Base-by-base conservation (phyloP, 129 eudicot genomes). In the Tagetes patula region DNA sequence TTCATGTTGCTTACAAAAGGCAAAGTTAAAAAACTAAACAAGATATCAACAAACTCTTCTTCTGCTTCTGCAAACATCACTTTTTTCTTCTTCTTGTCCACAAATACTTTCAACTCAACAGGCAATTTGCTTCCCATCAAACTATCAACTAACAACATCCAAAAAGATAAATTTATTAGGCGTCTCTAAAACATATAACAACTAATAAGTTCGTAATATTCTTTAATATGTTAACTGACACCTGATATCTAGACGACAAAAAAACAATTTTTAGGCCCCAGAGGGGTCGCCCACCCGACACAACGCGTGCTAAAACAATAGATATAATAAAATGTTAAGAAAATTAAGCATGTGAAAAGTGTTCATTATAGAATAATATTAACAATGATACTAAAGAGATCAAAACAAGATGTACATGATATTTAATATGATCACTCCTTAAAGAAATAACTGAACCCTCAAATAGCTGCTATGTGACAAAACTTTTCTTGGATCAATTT, bases 61-160 rank as follows among this genome's bases (percentile, higher is more conserved):
- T 67, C 74, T n/a, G 66, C 80, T 80, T 70, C 71, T 0, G 84
- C 84, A 37, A 75, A 83, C 47, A 84, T 36, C 33, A 84, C 82
- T 7, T 72, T 80, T 2, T 76, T 60, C 55, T 72, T 72, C 71
- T 71, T 48, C 27, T 53, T 67, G 75, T 84, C 80, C 30, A 71
- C 34, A 50, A 50, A 48, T 8, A 80, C 55, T 59, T 41, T 83
- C 27, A 79, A 8, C 10, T 73, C 54, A 69, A 83, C 78, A 10
- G 10, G 2, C 20, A 31, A 30, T 56, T 38, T 56, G 46, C 38
- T 76, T 58, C 68, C 75, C 80, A 76, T 76, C 69, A 33, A 67
- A 67, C 61, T 1, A 76, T 58, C 38, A 43, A 67, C 43, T 12
- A 54, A 54, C 33, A 54, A 41, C 60, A 63, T 32, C 30, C 63